Evolutionary conservation across 2,329 filamentous ascomycete genomes (phyloP).

Genomic region (Fusarium poae): DNA sequence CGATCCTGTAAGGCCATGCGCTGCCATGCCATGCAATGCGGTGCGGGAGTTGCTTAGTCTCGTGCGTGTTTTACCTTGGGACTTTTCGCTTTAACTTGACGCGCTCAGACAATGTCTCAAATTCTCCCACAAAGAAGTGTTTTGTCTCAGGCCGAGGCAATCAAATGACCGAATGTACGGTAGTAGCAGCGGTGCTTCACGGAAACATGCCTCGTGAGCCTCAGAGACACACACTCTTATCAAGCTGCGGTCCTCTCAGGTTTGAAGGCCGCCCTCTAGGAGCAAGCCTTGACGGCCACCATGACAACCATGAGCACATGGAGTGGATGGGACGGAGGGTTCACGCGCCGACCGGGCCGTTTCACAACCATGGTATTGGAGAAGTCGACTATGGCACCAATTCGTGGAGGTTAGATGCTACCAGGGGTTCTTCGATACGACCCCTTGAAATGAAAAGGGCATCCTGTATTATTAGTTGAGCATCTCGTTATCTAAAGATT

Average conservation of each 20-base stretch:
- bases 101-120: conserved; percentile 27
- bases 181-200: conserved; percentile 33
- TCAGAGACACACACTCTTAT: conserved; percentile 31
- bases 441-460: conserved; percentile 1
- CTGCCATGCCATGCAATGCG: conserved; percentile 21
- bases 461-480: conserved; percentile 15
- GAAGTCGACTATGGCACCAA: conserved; percentile 26
- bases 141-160: conserved; percentile 33
- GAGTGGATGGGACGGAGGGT: conserved; percentile 43
- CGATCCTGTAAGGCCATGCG: conserved; percentile 19
- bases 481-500: conserved; percentile 12
- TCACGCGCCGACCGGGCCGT: conserved; percentile 49
- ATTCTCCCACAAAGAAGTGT: conserved; percentile 26
- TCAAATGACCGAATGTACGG: conserved; percentile 33
- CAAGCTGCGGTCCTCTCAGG: conserved; percentile 28
- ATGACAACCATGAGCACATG: conserved; percentile 16
- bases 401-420: conserved; percentile 22
- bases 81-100: conserved; percentile 2
- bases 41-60: conserved; percentile 8
- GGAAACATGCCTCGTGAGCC: conserved; percentile 40
- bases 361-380: conserved; percentile 43
- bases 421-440: conserved; percentile 1
- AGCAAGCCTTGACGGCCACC: conserved; percentile 18
- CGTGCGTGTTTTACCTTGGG: conserved; percentile 12
- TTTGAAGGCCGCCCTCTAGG: conserved; percentile 29